A percentile compares a stretch with the other conserved stretches of the same genome.
These are phyloP conservation scores for Antrodiella citrinella DNA, from an alignment of 768 basidiomycete genomes.

Conservation along the genomic window DNA sequence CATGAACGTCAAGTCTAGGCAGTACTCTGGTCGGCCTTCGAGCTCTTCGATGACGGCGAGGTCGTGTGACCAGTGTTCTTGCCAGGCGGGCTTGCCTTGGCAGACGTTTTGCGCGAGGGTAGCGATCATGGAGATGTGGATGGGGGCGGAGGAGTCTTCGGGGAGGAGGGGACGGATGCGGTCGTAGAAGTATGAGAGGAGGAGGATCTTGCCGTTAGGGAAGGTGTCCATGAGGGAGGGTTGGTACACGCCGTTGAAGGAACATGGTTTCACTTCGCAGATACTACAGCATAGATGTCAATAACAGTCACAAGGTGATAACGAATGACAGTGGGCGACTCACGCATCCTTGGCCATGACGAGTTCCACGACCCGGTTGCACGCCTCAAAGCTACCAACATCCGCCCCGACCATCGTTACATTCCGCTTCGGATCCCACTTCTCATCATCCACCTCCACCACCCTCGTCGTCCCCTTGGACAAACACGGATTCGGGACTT, in stretches of 20 bases:
- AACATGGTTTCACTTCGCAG: constrained; percentile 89
- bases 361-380: constrained; percentile 74
- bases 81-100: constrained; percentile 55
- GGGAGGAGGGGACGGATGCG: constrained; percentile 73
- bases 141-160: constrained; percentile 16
- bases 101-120: constrained; percentile 68
- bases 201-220: constrained; percentile 73
- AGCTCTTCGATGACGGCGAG: constrained; percentile 57
- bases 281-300: constrained; percentile 37
- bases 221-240: constrained; percentile 87
- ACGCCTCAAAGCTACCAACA: constrained; percentile 79
- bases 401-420: constrained; percentile 85
- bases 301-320: background rate
- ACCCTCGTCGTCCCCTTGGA: constrained; percentile 51
- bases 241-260: constrained; percentile 97
- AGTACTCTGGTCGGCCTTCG: constrained; percentile 83
- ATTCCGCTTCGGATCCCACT: constrained; percentile 34
- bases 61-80: constrained; percentile 36
- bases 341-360: constrained; percentile 94
- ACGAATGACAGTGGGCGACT: constrained; percentile 30
- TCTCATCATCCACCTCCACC: constrained; percentile 54
- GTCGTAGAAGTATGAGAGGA: constrained; percentile 99
- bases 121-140: constrained; percentile 46
- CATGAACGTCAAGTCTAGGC: constrained; percentile 95
- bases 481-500: constrained; percentile 77